phyloP scores from a whole-genome alignment of 345 rosid genomes.

The Sonneratia alba region DNA sequence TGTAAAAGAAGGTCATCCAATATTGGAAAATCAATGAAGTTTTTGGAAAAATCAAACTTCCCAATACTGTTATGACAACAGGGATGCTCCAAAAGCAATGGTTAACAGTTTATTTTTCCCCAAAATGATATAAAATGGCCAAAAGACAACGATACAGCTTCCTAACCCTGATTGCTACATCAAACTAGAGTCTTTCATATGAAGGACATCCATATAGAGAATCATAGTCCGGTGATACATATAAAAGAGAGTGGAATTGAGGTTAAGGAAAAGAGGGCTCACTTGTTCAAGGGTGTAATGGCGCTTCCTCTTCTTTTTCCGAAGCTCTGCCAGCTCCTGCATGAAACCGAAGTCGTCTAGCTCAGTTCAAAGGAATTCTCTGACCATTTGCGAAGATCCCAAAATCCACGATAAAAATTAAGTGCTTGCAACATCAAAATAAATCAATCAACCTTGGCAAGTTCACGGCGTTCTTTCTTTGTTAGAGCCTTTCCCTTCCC shows the following conservation, averaged over 20 bases:
- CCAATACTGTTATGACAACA: background rate
- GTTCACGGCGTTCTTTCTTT: slow-evolving; percentile 38
- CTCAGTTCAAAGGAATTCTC: background rate
- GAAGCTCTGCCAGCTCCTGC: slow-evolving; percentile 65
- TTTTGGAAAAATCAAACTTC: background rate
- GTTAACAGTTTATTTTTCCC: background rate
- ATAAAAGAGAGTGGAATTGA: background rate
- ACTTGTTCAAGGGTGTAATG: slow-evolving; percentile 81
- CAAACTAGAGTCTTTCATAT: background rate
- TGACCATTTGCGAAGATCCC: background rate
- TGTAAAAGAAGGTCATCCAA: slow-evolving; percentile 11
- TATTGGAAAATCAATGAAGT: background rate
- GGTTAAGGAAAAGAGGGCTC: background rate
- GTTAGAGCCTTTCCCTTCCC: slow-evolving; percentile 4
- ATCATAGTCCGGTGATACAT: background rate
- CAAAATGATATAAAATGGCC: background rate
- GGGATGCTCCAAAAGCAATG: background rate
- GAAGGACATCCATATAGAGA: background rate
- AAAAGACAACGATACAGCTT: background rate
- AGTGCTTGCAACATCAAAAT: background rate
- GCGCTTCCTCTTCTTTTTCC: slow-evolving; percentile 83
- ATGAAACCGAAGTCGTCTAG: background rate
- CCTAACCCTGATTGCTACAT: background rate
- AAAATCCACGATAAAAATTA: background rate
- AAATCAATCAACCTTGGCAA: slow-evolving; percentile 34